Base-by-base conservation (phyloP, 768 basidiomycete genomes). In the Suillus tomentosus region DNA sequence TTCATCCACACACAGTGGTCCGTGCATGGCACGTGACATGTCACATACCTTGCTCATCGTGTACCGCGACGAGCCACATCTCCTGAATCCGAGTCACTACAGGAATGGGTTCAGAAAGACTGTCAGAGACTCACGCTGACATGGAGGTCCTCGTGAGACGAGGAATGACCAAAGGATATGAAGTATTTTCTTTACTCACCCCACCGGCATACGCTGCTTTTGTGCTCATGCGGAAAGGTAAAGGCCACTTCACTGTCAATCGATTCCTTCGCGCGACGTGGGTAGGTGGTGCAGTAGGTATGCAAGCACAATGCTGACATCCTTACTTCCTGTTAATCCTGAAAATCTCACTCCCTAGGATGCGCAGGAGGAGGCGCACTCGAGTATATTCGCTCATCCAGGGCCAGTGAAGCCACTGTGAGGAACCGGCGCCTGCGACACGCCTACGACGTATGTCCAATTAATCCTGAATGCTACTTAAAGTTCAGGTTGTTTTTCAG, bases 221-320 rank as follows among this genome's bases (percentile, higher is more conserved):
- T 65, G 73, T 84, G 13, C 67, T 90, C 40, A 78, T 80, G 40
- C 81, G 85, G 66, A 85, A 82, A 64, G 86, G 89, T 9, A 79
- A 84, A 39, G 74, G 78, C 15, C 79, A 84, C 36, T 76, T 92
- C 62, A 83, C 82, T 8, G 68, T 87, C 47, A 92, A 90, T 69
- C 83, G 83, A 34, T 69, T 87, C 17, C 79, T 93, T 42, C 85
- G 90, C 14, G 86, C 90, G 39, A 89, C 89, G 17, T 92, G 90
- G 91, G 69, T 87, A 5, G 87, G 88, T 19, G 89, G 91, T 37
- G 73, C 82, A 19, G 77, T 76, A 58, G 91, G 91, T 87, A 70
- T 45, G 78, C 71, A 36, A 42, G 17, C 7, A 59, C 37, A 14
- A 31, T 58, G 64, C 34, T 64, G 58, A 51, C 62, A 24, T 31